Evolutionary conservation across 805 yeast species (phyloP), one percentile per base, ranked within the genome.

Genomic region (Candida qinlingensis): DNA sequence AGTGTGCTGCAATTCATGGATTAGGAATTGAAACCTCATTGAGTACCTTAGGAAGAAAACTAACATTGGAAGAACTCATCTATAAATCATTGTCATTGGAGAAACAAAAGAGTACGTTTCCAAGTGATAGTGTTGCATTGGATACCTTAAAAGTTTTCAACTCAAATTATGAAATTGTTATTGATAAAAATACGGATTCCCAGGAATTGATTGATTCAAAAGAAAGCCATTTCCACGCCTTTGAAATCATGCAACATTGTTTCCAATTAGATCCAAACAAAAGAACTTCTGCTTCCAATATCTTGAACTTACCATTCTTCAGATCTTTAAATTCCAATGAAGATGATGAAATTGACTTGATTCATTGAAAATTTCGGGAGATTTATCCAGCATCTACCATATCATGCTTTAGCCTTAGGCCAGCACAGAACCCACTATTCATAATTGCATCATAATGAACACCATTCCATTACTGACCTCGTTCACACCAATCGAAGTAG

Each of bases 1-100:
- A 80, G 53, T 82, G 90, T 58, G 96, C 97, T 6, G 77, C 79
- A 49, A 64, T 88, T 37, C 99, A 94, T 69, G 98, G 98, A 0
- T 75, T 91, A 46, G 94, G 90, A 0, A 77, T 92, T 45, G 97
- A 90, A 49, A 73, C 85, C 5, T 79, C 73, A 38, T 61, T 83
- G 11, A 76, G 77, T 1, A 76, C 82, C 4, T 60, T 84, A 27
- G 72, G 70, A 30, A 47, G 37, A 26, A 52, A 48, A 28, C 12
- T 37, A 26, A 38, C 49, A 1, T 47, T 69, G 35, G 62, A 60
- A 6, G 68, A 73, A 37, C 56, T 81, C n/a, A 65, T 79, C 6
- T 66, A 70, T 48, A 65, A 69, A 58, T 69, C 77, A 1, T 53
- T 76, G n/a, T 43, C 57, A 6, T 48, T 68, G 39, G 88, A 83